A percentile compares a stretch with the other conserved stretches of the same genome.
Conservation (phyloP, 306 rosid species). For the Prinsepia uniflora region DNA sequence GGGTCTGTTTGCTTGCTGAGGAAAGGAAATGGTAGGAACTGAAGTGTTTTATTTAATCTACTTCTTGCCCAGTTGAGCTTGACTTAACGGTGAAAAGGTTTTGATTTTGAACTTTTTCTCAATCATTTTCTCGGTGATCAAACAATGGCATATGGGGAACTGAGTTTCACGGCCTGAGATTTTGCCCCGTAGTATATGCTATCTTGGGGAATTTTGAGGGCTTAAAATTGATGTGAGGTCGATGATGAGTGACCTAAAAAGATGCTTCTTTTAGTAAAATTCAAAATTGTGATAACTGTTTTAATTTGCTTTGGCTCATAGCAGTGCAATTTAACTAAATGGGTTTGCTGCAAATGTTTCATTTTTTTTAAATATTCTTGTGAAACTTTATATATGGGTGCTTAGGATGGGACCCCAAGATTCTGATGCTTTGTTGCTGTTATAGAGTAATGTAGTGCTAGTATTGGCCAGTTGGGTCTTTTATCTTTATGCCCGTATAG, state of each 20-base stretch:
- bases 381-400: slow-evolving; percentile 37
- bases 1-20: slow-evolving; percentile 31
- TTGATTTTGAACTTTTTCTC: slow-evolving; percentile 19
- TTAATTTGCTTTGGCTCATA: slow-evolving; percentile 32
- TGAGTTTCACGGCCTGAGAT: slow-evolving; percentile 4
- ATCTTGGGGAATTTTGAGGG: slow-evolving; percentile 37
- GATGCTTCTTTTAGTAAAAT: slow-evolving; percentile 47
- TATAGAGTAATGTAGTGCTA: slow-evolving; percentile 35
- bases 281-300: slow-evolving; percentile 35
- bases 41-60: slow-evolving; percentile 13
- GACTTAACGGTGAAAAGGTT: background rate
- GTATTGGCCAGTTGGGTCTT: slow-evolving; percentile 35
- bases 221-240: slow-evolving; percentile 43
- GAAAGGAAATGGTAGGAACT: slow-evolving; percentile 4
- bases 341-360: slow-evolving; percentile 26
- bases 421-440: slow-evolving; percentile 68
- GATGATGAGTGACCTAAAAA: slow-evolving; percentile 38
- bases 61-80: background rate
- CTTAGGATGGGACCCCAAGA: slow-evolving; percentile 57
- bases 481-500: slow-evolving; percentile 49
- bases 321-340: slow-evolving; percentile 22
- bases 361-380: slow-evolving; percentile 18
- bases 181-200: slow-evolving; percentile 20
- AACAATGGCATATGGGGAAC: slow-evolving; percentile 21
- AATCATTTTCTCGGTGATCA: slow-evolving; percentile 30